Evolutionary conservation across 768 basidiomycete genomes (phyloP), one percentile per base, ranked within the genome.

Genomic region (Mycena vitilis): DNA sequence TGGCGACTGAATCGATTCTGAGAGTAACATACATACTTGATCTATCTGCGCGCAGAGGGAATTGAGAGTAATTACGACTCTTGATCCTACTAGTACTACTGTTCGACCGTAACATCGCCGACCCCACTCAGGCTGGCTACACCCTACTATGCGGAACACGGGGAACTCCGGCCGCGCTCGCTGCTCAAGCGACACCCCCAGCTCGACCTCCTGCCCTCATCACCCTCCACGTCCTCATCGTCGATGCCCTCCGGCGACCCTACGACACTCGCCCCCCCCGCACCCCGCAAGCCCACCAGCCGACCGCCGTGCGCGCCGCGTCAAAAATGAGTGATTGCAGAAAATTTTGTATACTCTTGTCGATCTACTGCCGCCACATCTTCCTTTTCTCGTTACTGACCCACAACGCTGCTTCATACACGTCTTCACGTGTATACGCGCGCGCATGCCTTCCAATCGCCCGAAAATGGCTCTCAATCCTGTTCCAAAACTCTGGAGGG

Each of bases 241-340:
- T 83, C 81, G 82, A 80, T 75, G 63, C 79, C 79, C 25, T 63
- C 78, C 0, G 81, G 80, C 16, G 81, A 79, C 47, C 76, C 82
- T 7, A 40, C 47, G 13, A 63, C 40, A n/a, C 79, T 78, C 30
- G 30, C 3, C 30, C 67, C n/a, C 68, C 34, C 10, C 51, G 13
- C 62, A 55, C 55, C 53, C 73, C 20, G 62, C 78, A n/a, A 75
- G 68, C 2, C 75, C 79, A 16, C 82, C 77, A 5, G 81, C 75
- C 16, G 79, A 78, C 68, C 90, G 81, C 53, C 91, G 85, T 9
- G 90, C 90, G 55, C 87, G 82, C 37, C 92, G 88, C 4, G 94
- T n/a, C n/a, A n/a, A n/a, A n/a, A n/a, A n/a, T n/a, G n/a, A n/a
- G n/a, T n/a, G n/a, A 30, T 30, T 30, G 30, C 5, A 3, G 30